Evolutionary conservation across 2,329 filamentous ascomycete species (phyloP), one percentile per base, ranked within the genome.

Genomic region (Pleoardoris graminearum): DNA sequence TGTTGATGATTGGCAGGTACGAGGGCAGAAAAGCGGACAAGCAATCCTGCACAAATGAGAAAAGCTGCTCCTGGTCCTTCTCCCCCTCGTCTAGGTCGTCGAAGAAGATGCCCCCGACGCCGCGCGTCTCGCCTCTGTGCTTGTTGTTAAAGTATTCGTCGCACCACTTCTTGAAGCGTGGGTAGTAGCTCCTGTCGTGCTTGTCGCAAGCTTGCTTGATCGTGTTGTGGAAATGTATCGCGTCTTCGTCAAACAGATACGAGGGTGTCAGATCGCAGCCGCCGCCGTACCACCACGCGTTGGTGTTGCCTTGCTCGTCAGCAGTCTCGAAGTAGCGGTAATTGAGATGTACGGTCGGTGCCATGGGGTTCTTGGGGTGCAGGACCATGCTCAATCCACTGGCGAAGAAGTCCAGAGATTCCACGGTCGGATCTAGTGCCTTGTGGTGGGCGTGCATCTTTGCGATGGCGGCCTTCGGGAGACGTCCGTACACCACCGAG

Each of bases 261-360:
- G 83, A 86, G 0, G 94, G 94, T 11, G 94, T 99, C 62, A 99
- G 77, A 75, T 99, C 94, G 48, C 90, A 92, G 51, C 94, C 94
- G 45, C 94, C 94, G 59, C 94, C 94, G 67, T 96, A 99, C 94
- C 94, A 99, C 93, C 94, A 99, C 7, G 91, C 88, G 59, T 93
- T 91, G 47, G 81, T 87, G 60, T 81, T 88, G 37, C 89, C 91
- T 64, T 93, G 88, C 7, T 88, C 84, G 65, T 93, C 89, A 55
- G 90, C 89, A 1, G 94, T 99, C 79, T 99, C 94, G 70, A 99
- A 99, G 77, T 99, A 99, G 51, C 94, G 86, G 80, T 97, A 97
- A 80, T 99, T 99, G 63, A 99, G 82, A 74, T 99, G 94, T 16
- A 99, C 94, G 0, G 94, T 99, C 0, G 94, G 94, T 7, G 93